Evolutionary conservation across 768 basidiomycete genomes (phyloP), one percentile per base, ranked within the genome.

Genomic region (Dioszegia crocea): DNA sequence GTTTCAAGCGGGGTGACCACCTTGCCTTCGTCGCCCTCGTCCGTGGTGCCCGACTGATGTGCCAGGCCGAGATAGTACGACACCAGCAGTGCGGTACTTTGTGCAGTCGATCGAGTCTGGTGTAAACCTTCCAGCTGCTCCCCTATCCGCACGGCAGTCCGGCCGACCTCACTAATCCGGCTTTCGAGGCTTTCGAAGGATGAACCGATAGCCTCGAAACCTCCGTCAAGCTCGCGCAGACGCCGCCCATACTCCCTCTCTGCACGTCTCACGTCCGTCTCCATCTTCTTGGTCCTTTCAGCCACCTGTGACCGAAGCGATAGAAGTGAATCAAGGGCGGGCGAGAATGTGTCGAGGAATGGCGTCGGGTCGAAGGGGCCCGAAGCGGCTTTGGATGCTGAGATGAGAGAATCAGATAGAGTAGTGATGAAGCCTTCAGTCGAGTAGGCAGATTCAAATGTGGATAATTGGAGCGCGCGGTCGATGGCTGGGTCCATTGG

Each of bases 101-200:
- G 90, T 1, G 93, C 94, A 63, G 92, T 81, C 75, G 91, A 88
- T 16, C 94, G 84, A 63, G 93, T 88, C 55, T 91, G 83, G 73
- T 96, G 92, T 17, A 97, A 86, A 0, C 88, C 88, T 77, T 99
- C 94, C 41, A 99, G 83, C 76, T 98, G 91, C 78, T 98, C 94
- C 41, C 94, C 96, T 66, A 98, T 96, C 48, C 94, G 83, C 46
- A 97, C 86, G 14, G 96, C 91, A 14, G 92, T 93, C 54, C 89
- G 84, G 33, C 93, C 91, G 30, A 99, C 93, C 70, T 92, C 87
- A 56, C 86, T 90, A 81, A 98, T 91, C 68, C 87, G 85, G 62
- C 80, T 84, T 74, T 98, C 93, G 85, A 98, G 92, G 5, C 85
- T 86, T 26, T 84, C 79, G 78, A 96, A 97, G 1, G 91, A 89